Evolutionary conservation across 148 eudicot genomes (phyloP).

Genomic region (Dianthus caryophyllus): DNA sequence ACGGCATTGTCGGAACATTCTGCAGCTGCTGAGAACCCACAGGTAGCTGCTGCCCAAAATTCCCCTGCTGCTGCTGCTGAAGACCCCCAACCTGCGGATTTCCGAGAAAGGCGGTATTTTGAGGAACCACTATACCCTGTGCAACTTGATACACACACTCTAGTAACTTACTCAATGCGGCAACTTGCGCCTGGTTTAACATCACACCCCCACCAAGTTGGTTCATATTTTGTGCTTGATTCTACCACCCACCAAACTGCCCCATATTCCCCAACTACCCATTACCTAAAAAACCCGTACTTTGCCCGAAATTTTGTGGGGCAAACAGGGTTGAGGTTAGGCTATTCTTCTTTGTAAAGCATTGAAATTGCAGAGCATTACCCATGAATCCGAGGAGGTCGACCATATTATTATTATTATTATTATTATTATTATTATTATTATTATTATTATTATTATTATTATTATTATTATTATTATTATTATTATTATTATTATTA

Average conservation of each 20-base stretch:
- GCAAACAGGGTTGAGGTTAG: conserved; percentile 18
- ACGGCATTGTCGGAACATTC: conserved; percentile 28
- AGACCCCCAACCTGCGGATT: conserved; percentile 37
- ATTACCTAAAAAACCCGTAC: conserved; percentile 21
- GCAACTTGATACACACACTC: conserved; percentile 43
- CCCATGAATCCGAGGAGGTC: conserved; percentile 23
- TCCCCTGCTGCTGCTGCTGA: conserved; percentile 33
- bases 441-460: too few relatives aligned
- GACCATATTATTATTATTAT: conserved; percentile 18
- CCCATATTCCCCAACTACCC: conserved; percentile 27
- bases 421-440: too few relatives aligned
- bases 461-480: too few relatives aligned
- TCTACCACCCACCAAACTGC: conserved; percentile 34
- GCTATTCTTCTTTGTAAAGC: conserved; percentile 22
- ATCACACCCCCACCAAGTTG: conserved; percentile 28
- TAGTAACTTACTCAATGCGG: conserved; percentile 31
- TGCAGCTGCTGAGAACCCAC: conserved; percentile 31
- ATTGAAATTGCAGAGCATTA: conserved; percentile 26
- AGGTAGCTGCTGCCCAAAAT: conserved; percentile 34
- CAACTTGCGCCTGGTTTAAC: conserved; percentile 32
- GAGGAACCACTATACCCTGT: conserved; percentile 39
- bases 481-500: too few relatives aligned
- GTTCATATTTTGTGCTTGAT: conserved; percentile 28
- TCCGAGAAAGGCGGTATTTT: conserved; percentile 34
- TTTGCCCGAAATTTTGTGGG: conserved; percentile 27